Conservation (phyloP, 345 rosid genomes). For the Salix purpurea region DNA sequence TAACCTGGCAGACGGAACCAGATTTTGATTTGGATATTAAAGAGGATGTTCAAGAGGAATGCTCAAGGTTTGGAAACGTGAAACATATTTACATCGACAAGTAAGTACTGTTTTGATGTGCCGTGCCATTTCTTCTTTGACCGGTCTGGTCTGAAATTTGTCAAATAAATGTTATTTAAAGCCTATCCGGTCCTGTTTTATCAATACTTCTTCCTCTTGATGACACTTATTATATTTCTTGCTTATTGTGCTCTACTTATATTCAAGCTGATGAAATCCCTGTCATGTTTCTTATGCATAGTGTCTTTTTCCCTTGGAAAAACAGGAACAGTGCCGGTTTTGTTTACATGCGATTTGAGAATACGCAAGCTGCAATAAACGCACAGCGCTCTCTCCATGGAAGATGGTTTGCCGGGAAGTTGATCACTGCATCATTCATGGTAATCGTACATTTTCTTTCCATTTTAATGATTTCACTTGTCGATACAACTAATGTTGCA, state of each 20-base stretch:
- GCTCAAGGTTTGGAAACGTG: conserved; percentile 70
- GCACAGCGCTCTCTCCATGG: conserved; percentile 91
- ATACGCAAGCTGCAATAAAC: conserved; percentile 49
- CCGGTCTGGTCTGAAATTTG: neutral
- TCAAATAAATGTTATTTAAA: neutral
- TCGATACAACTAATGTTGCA: neutral
- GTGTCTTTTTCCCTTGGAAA: neutral
- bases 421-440: conserved; percentile 93
- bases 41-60: conserved; percentile 85
- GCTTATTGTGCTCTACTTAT: neutral
- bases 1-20: conserved; percentile 61
- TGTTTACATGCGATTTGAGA: conserved; percentile 77
- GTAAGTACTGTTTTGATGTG: conserved; percentile 32
- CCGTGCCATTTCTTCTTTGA: neutral
- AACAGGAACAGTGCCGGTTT: conserved; percentile 80
- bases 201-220: neutral
- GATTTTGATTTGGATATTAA: conserved; percentile 83
- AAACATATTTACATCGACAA: conserved; percentile 79
- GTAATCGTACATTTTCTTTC: conserved; percentile 26
- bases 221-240: neutral
- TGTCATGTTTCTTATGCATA: neutral
- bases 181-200: neutral
- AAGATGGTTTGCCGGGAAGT: conserved; percentile 97
- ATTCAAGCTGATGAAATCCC: neutral
- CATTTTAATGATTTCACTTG: neutral